Base-by-base conservation (phyloP, 495 filamentous ascomycete genomes). In the Apiosordaria backusii region DNA sequence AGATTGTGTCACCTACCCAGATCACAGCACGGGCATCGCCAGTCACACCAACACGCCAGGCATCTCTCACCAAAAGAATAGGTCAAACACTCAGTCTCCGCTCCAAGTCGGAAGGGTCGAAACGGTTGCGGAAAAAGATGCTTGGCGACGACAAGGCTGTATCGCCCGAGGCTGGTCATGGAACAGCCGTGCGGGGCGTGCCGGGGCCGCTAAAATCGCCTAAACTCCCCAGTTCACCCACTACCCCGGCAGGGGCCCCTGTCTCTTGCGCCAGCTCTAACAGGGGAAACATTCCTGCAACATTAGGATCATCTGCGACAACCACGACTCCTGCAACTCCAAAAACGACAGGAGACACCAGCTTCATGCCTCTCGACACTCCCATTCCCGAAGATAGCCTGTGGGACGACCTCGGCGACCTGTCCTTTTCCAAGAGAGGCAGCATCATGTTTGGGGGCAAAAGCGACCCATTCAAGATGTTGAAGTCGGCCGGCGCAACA, bases 401-500 rank as follows among this genome's bases (percentile, higher is more conserved):
- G 27, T 72, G 83, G 64, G 84, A 84, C 65, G 80, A 83, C 69
- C 69, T 85, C 54, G 77, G 74, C 68, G 70, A 75, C 35, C 67
- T 87, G 53, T 76, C 78, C 57, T 87, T 87, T 72, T 86, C 84
- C 57, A 84, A 85, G 63, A 75, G 85, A 62, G 88, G 88, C n/a
- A 89, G 87, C 71, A 77, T 91, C 70, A 80, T 90, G 77, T 80
- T 90, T 65, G 85, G 83, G 26, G 86, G 77, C 61, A 81, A 80
- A 70, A 80, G 77, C 55, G 72, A 67, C 61, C 71, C 58, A 2
- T 67, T 70, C 26, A 62, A 65, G 19, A 65, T 67, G 35, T 50
- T 60, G 35, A 68, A 69, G 64, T 27, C 52, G 23, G 27, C 54
- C 21, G 21, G 62, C 18, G 7, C 62, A n/a, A 19, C 24, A 16